Evolutionary conservation across 139 green algal species (phyloP).

Genomic region (Astrephomene gubernaculifera): DNA sequence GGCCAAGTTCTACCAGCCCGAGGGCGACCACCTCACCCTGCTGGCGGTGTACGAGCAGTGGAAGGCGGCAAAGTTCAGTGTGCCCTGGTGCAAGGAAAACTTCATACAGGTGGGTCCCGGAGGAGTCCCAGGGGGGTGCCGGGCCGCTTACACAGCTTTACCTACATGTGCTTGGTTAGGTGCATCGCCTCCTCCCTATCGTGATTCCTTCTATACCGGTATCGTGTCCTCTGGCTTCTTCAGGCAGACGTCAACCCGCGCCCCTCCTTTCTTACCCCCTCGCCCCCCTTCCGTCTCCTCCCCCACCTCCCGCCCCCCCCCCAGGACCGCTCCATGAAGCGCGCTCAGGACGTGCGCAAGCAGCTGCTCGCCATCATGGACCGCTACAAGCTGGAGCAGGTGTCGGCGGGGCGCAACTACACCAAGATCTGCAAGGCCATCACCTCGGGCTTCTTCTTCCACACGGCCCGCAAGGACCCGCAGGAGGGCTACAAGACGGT

Average conservation of each 20-base stretch:
- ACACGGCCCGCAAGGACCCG: conserved; percentile 87
- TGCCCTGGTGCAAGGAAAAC: conserved; percentile 97
- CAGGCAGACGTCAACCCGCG: no score
- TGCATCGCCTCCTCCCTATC: no score
- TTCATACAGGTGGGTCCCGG: conserved; percentile 78
- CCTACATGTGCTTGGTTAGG: no score
- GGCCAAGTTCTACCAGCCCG: conserved; percentile 96
- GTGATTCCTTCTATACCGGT: no score
- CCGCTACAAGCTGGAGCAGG: conserved; percentile 97
- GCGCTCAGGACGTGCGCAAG: conserved; percentile 96
- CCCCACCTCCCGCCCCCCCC: conserved; percentile 25
- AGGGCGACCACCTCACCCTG: conserved; percentile 98
- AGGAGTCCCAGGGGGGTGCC: neutral
- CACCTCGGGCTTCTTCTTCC: conserved; percentile 95
- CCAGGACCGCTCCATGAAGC: conserved; percentile 88
- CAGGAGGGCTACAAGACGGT: conserved; percentile 76
- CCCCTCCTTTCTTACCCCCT: neutral
- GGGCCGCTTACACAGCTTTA: neutral
- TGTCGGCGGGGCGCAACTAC: conserved; percentile 90
- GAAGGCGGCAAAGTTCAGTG: conserved; percentile 94
- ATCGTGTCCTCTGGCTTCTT: no score
- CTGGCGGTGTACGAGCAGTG: conserved; percentile 97
- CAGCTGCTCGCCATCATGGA: conserved; percentile 99
- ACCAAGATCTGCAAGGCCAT: conserved; percentile 90
- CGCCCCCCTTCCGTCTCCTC: neutral